Conservation (phyloP, 2,329 filamentous ascomycete genomes). For the Apiospora saccharicola region DNA sequence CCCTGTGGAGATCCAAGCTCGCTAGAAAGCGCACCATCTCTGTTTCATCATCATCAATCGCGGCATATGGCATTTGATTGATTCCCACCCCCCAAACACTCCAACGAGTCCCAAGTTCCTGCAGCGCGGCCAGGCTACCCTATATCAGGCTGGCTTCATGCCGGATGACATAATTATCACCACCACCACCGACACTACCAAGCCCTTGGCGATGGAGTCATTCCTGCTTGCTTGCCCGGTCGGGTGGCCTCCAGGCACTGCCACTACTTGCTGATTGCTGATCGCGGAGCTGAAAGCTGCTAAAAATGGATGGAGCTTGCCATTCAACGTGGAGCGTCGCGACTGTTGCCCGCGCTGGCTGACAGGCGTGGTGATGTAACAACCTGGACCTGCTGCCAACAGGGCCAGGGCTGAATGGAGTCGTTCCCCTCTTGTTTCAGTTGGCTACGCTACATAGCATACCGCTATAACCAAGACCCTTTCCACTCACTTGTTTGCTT, state of each 20-base stretch:
- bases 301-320: no score
- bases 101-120: constrained; percentile 2
- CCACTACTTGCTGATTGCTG: constrained; percentile 14
- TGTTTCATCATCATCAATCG: constrained; percentile 5
- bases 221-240: not conserved
- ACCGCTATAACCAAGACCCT: not conserved
- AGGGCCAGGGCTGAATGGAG: constrained; percentile 3
- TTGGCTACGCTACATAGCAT: not conserved
- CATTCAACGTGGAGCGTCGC: not conserved
- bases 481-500: constrained; percentile 8
- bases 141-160: constrained; percentile 4
- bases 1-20: not conserved
- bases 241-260: not conserved
- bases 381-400: not conserved
- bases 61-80: constrained; percentile 1
- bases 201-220: constrained; percentile 20
- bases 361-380: constrained; percentile 8
- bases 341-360: no score
- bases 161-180: constrained; percentile 14
- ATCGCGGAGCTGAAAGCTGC: constrained; percentile 1
- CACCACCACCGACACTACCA: not conserved
- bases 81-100: constrained; percentile 11
- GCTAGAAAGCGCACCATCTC: constrained; percentile 9
- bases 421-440: not conserved
- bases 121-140: not conserved